Evolutionary conservation across 176 grass and related monocot genomes (phyloP).

Genomic region (Ampelocalamus luodianensis): DNA sequence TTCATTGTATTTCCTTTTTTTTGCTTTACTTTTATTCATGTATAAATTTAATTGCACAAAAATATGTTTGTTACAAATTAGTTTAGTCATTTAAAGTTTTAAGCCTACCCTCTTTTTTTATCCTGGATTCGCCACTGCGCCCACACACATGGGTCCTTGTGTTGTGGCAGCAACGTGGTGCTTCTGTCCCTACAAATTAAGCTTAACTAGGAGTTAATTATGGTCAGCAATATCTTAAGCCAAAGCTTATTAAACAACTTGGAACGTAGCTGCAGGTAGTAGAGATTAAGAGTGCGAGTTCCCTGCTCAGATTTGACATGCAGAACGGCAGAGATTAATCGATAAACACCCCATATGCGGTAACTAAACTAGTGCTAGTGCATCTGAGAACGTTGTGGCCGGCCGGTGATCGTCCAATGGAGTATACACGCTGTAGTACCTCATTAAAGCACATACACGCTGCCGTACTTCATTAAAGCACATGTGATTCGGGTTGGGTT

Average conservation of each 20-base stretch:
- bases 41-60: no score
- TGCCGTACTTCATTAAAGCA: no score
- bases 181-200: background rate
- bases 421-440: background rate
- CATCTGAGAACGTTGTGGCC: background rate
- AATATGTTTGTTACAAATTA: no score
- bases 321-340: background rate
- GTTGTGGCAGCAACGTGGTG: background rate
- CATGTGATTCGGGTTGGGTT: background rate
- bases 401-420: background rate
- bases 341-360: background rate
- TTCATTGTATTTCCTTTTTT: no score
- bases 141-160: no score
- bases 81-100: no score
- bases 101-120: no score
- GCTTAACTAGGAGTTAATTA: background rate
- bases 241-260: background rate
- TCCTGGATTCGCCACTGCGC: no score
- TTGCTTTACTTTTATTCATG: no score
- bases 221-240: background rate
- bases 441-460: no score
- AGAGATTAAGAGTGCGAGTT: background rate
- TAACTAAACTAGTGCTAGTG: background rate
- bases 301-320: background rate
- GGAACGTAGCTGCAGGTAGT: background rate